Base-by-base conservation (phyloP, 2,329 filamentous ascomycete genomes). In the Penicillium oxalicum region DNA sequence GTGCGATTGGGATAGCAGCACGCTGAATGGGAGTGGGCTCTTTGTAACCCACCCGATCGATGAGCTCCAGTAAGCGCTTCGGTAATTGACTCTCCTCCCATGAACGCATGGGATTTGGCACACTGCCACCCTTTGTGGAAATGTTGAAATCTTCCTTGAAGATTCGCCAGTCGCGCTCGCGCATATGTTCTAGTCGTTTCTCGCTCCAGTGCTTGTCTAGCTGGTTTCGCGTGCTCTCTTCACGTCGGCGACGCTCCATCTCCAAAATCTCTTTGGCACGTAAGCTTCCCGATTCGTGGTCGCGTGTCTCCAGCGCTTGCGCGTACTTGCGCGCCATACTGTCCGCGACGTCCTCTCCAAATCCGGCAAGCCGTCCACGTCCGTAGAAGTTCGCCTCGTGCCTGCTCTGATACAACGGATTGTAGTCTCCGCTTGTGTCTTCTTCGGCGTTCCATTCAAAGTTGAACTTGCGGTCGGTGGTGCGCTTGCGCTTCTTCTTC, bases 81-180 rank as follows among this genome's bases (percentile, higher is more conserved):
- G 93, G 91, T 35, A 98, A 76, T 5, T 78, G 78, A 3, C 91
- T 95, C 69, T 98, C 93, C 40, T 80, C 66, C 93, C 93, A 98
- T 59, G 78, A 89, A 43, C 93, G 89, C 91, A 98, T 97, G 0
- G 93, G 93, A 61, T 97, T 91, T 0, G 93, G 93, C 48, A 97
- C 89, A 26, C 80, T 79, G 38, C 91, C 91, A 49, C 93, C 93
- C 69, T 95, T 97, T 7, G 90, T 96, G 36, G 86, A 79, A 66
- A 98, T 98, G 60, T 93, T 94, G 74, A 95, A 97, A 70, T 98
- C 91, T 69, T 97, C 93, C 72, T 97, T 98, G 82, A 98, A 96
- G 61, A 98, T 97, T 65, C 93, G 88, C 93, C 93, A 98, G 70
- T 98, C 93, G 67, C 93, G 80, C 72, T 97, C 91, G 54, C 89